phyloP scores from a whole-genome alignment of 352 stramenopile genomes.

The Phytophthora boehmeriae region DNA sequence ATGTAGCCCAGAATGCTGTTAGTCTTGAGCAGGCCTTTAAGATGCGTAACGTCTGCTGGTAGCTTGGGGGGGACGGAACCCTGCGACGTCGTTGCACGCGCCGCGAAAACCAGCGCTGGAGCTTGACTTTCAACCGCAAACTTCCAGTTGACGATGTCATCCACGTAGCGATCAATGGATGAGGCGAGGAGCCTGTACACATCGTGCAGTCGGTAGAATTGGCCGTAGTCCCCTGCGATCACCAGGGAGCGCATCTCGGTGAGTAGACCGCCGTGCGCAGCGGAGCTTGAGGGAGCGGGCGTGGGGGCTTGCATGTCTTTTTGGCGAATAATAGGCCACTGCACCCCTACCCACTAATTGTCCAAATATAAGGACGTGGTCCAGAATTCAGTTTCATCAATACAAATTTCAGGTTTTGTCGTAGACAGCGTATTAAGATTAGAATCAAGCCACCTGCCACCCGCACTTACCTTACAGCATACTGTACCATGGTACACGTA shows the following conservation, averaged over 20 bases:
- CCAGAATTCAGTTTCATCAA: background rate
- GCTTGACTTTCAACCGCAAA: no score
- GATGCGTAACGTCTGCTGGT: background rate
- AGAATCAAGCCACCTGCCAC: no score
- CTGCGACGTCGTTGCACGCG: background rate
- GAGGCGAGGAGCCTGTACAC: background rate
- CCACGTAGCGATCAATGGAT: constrained; percentile 1
- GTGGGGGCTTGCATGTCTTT: background rate
- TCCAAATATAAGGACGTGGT: background rate
- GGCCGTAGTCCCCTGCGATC: background rate
- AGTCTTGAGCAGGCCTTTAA: no score
- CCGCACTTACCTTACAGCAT: no score
- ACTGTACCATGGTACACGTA: no score
- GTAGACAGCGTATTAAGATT: no score
- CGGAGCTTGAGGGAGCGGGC: background rate
- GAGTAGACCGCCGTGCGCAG: background rate
- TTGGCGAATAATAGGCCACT: background rate
- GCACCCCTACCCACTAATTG: background rate
- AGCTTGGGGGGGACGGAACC: background rate
- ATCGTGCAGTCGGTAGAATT: background rate
- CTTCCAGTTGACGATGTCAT: no score
- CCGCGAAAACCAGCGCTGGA: no score
- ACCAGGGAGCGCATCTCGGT: background rate
- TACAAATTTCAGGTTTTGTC: constrained; percentile 1
- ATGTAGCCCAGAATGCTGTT: background rate